Conservation (phyloP, 148 eudicot genomes). For the Selenicereus undatus region DNA sequence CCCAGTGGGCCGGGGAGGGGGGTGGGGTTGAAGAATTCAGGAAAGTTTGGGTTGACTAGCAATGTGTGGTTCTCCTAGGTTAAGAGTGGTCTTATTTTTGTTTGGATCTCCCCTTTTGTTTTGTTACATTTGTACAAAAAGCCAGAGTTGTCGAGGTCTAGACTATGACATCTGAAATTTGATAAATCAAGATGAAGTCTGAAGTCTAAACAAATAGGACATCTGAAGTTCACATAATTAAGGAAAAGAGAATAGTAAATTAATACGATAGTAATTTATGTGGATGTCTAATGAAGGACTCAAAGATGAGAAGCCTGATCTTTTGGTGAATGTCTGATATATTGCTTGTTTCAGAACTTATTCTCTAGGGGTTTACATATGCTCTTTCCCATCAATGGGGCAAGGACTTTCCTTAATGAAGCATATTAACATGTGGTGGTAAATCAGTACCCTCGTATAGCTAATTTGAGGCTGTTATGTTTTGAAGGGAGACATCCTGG, state of each 20-base stretch:
- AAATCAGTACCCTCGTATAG: too few relatives aligned
- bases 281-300: neutral
- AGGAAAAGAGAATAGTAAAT: neutral
- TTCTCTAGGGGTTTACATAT: too few relatives aligned
- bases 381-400: too few relatives aligned
- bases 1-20: too few relatives aligned
- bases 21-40: too few relatives aligned
- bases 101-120: neutral
- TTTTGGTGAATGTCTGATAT: neutral
- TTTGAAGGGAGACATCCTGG: constrained; percentile 84
- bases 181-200: too few relatives aligned
- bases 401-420: too few relatives aligned
- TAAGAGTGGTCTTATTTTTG: neutral
- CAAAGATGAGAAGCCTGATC: neutral
- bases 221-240: neutral
- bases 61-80: neutral
- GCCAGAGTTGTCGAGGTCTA: too few relatives aligned
- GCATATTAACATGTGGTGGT: too few relatives aligned
- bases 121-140: neutral
- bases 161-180: too few relatives aligned
- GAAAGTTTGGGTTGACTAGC: neutral
- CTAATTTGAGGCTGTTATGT: neutral
- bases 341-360: neutral
- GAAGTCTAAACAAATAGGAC: neutral
- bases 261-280: neutral